phyloP scores from a whole-genome alignment of 352 stramenopile genomes.

The Phytopythium vexans region DNA sequence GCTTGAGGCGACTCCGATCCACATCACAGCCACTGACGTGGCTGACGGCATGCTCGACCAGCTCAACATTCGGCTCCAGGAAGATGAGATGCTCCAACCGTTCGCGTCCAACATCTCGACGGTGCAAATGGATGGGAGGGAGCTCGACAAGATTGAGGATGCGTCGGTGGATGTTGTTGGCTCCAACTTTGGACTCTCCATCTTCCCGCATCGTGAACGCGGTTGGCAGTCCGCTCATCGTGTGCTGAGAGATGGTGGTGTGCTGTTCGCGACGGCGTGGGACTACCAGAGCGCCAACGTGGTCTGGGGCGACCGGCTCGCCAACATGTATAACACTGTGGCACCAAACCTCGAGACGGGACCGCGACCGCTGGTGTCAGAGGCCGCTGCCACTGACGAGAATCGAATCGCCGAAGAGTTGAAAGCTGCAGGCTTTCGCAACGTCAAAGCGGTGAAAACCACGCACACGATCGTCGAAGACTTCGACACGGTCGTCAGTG shows the following conservation, averaged over 20 bases:
- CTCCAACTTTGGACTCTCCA: slow-evolving; percentile 41
- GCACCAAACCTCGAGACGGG: too few species aligned
- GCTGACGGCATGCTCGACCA: slow-evolving; percentile 36
- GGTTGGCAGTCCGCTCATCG: slow-evolving; percentile 27
- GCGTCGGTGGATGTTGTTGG: slow-evolving; percentile 32
- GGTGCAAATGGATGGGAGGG: slow-evolving; percentile 35
- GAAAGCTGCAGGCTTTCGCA: not conserved
- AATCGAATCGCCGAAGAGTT: too few species aligned
- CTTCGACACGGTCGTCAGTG: not conserved
- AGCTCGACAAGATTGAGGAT: slow-evolving; percentile 24
- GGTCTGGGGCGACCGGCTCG: too few species aligned
- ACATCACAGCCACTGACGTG: slow-evolving; percentile 40
- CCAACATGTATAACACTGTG: too few species aligned
- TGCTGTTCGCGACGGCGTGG: too few species aligned
- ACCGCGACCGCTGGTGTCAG: too few species aligned
- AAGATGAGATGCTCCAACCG: slow-evolving; percentile 7
- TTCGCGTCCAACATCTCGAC: slow-evolving; percentile 27
- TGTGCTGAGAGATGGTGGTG: too few species aligned
- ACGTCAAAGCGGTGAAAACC: not conserved
- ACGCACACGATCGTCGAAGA: slow-evolving; percentile 1
- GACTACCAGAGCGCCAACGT: too few species aligned
- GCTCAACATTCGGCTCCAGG: slow-evolving; percentile 18
- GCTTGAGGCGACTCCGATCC: slow-evolving; percentile 5
- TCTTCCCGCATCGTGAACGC: slow-evolving; percentile 33
- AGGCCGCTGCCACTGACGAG: too few species aligned